These are phyloP conservation scores for Scedosporium apiospermum DNA, from an alignment of 2,329 filamentous ascomycete genomes.

Conservation along the genomic window DNA sequence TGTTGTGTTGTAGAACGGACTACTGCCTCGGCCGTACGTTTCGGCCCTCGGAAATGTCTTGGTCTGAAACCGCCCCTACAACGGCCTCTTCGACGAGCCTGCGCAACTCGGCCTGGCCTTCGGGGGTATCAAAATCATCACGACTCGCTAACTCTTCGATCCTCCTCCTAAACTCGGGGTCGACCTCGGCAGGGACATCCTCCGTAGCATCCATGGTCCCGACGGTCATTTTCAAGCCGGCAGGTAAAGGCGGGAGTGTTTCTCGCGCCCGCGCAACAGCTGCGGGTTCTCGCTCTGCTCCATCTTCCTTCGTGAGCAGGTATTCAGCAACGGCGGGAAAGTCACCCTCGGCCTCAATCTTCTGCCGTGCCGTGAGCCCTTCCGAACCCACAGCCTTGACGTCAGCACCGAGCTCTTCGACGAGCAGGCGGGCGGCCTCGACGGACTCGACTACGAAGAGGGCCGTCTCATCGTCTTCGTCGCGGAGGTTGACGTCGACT, in stretches of 20 bases:
- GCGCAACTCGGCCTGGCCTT: slow-evolving; percentile 70
- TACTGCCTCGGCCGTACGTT: slow-evolving; percentile 54
- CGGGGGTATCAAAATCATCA: slow-evolving; percentile 72
- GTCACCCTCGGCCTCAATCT: slow-evolving; percentile 69
- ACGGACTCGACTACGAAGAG: slow-evolving; percentile 83
- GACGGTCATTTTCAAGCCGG: slow-evolving; percentile 68
- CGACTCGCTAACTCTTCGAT: slow-evolving; percentile 84
- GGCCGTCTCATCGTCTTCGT: slow-evolving; percentile 91
- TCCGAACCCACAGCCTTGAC: slow-evolving; percentile 57
- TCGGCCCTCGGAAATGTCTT: slow-evolving; percentile 53
- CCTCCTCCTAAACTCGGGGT: slow-evolving; percentile 72
- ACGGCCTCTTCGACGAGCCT: slow-evolving; percentile 75
- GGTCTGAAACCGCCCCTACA: slow-evolving; percentile 31
- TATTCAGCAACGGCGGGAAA: slow-evolving; percentile 69
- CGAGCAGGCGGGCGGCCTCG: slow-evolving; percentile 65
- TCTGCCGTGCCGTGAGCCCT: slow-evolving; percentile 71
- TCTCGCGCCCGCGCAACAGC: slow-evolving; percentile 17
- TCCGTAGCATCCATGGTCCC: slow-evolving; percentile 59
- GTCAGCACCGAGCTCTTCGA: slow-evolving; percentile 75
- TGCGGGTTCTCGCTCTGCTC: slow-evolving; percentile 15
- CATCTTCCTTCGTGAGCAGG: slow-evolving; percentile 33
- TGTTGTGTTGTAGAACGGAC: slow-evolving; percentile 28
- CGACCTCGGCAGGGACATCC: slow-evolving; percentile 53
- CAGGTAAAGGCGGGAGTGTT: slow-evolving; percentile 55
- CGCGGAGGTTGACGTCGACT: slow-evolving; percentile 70